These are phyloP conservation scores for Clohesyomyces aquaticus DNA, from an alignment of 495 filamentous ascomycete genomes.

Conservation along the genomic window DNA sequence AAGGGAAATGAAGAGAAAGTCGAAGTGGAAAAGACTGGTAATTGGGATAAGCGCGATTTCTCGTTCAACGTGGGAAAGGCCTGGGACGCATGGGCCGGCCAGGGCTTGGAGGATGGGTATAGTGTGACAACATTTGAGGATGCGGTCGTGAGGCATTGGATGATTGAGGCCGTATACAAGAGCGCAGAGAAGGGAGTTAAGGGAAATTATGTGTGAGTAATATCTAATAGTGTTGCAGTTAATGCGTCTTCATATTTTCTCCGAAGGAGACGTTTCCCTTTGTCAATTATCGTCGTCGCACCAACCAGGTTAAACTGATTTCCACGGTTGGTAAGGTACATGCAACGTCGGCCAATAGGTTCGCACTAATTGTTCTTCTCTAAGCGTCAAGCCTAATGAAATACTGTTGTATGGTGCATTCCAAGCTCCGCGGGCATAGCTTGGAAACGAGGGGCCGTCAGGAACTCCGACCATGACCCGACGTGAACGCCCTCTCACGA, in stretches of 20 bases:
- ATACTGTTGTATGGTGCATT: too few species aligned
- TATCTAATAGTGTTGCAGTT: neutral
- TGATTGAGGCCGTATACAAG: constrained; percentile 42
- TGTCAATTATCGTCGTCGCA: constrained; percentile 1
- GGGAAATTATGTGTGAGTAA: constrained; percentile 28
- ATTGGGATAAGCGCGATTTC: constrained; percentile 16
- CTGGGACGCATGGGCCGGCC: constrained; percentile 55
- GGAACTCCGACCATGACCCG: too few species aligned
- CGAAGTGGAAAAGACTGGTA: constrained; percentile 46
- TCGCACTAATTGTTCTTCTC: too few species aligned
- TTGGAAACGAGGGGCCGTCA: too few species aligned
- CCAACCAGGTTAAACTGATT: too few species aligned
- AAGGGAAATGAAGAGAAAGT: constrained; percentile 48
- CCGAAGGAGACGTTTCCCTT: too few species aligned
- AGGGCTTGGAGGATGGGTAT: constrained; percentile 42
- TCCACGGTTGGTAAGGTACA: too few species aligned
- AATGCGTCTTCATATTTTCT: neutral
- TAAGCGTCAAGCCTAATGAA: too few species aligned
- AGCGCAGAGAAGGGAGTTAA: constrained; percentile 30
- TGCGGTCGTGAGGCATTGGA: constrained; percentile 50
- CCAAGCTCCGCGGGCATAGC: too few species aligned
- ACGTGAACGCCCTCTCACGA: too few species aligned
- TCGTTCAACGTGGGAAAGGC: constrained; percentile 53
- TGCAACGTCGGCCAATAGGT: too few species aligned
- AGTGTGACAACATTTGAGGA: constrained; percentile 51